These are phyloP conservation scores for Xylaria sp. DNA, from an alignment of 2,329 filamentous ascomycete genomes.

Conservation along the genomic window DNA sequence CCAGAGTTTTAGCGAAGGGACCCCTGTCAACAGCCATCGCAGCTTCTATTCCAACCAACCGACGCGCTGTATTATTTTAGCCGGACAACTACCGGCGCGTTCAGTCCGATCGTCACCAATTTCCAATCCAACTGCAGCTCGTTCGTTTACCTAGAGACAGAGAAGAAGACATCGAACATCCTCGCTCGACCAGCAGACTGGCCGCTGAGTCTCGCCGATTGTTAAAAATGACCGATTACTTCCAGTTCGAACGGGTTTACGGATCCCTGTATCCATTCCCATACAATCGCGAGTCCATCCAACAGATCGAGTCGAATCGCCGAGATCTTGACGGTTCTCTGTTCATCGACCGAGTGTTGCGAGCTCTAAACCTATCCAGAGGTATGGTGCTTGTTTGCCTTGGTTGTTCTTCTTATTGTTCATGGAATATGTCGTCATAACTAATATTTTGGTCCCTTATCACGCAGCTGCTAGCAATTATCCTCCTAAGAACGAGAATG, in stretches of 20 bases:
- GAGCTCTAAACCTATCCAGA: conserved; percentile 68
- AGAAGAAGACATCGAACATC: too few species aligned
- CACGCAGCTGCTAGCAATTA: conserved; percentile 63
- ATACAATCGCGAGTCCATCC: conserved; percentile 63
- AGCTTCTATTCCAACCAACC: too few species aligned
- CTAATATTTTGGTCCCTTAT: conserved; percentile 29
- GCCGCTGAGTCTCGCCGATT: neutral
- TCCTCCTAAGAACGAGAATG: conserved; percentile 70
- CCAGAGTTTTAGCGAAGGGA: neutral
- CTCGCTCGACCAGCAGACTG: neutral
- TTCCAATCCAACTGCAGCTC: neutral
- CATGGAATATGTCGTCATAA: conserved; percentile 14
- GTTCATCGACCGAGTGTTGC: conserved; percentile 79
- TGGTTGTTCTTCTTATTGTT: neutral
- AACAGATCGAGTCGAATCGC: conserved; percentile 68
- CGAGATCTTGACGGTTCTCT: conserved; percentile 69
- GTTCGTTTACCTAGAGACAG: neutral
- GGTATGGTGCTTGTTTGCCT: conserved; percentile 47
- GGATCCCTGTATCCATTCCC: conserved; percentile 59
- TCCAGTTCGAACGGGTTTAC: conserved; percentile 71
- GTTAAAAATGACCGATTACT: conserved; percentile 61
- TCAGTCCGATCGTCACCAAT: too few species aligned
- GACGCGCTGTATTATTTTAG: conserved; percentile 3
- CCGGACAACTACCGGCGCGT: conserved; percentile 18
- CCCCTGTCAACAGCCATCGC: neutral